A percentile compares a stretch with the other conserved stretches of the same genome.
Evolutionary conservation across 768 basidiomycete species (phyloP).

Genomic region (Rubroboletus satanas): DNA sequence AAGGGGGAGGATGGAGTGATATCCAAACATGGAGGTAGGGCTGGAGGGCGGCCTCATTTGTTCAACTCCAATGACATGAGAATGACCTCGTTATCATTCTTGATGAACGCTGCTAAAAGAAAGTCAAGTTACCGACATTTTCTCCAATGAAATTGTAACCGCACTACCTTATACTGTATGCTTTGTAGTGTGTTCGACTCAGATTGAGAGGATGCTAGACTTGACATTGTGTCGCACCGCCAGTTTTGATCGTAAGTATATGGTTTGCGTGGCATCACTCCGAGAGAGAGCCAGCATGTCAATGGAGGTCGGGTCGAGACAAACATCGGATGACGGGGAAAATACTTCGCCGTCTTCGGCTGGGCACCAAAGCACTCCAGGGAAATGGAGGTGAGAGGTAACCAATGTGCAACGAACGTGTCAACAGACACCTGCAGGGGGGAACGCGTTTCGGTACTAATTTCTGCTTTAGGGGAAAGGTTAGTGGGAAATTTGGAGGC

Average conservation of each 20-base stretch:
- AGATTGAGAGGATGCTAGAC: background rate
- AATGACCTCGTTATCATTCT: background rate
- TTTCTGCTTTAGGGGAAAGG: too few relatives aligned
- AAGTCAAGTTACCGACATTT: background rate
- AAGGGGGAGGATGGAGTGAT: background rate
- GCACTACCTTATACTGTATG: background rate
- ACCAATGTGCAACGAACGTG: background rate
- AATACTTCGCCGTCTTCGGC: background rate
- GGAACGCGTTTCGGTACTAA: background rate
- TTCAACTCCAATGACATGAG: background rate
- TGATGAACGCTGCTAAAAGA: background rate
- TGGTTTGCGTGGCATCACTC: background rate
- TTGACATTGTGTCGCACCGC: background rate
- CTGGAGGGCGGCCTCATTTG: background rate
- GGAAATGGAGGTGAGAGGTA: background rate
- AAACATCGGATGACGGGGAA: background rate
- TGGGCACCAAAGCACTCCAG: background rate
- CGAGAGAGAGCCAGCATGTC: background rate
- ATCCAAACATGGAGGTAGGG: background rate
- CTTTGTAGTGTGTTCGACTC: background rate
- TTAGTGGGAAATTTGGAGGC: background rate
- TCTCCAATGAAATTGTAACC: background rate
- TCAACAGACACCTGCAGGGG: background rate
- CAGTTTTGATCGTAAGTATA: background rate
- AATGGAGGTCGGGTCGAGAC: constrained; percentile 2